Base-by-base conservation (phyloP, 2,329 filamentous ascomycete genomes). In the Aspergillus eucalypticola region DNA sequence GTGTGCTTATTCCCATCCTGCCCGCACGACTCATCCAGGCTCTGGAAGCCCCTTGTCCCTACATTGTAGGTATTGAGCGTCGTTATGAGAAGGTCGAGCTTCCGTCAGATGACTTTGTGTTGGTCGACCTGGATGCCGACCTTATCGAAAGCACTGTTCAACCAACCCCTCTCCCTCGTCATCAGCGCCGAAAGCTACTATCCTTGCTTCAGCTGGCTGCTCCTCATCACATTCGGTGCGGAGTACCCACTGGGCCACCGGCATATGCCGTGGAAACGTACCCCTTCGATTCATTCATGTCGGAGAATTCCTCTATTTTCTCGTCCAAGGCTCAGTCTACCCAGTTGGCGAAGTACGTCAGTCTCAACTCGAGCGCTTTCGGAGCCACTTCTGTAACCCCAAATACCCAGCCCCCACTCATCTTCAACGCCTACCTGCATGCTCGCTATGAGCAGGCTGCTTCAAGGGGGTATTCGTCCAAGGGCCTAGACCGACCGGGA, bases 61-160 rank as follows among this genome's bases (percentile, higher is more conserved):
- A 98, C 70, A 96, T 99, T 66, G 92, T 98, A 46, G 95, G 95
- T 52, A 91, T 99, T 60, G 95, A 99, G 78, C 86, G 93, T 66
- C 87, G 93, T 59, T 98, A 98, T 73, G 76, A 78, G 56, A 78
- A 78, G 59, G 70, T 78, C 27, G 77, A 79, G 57, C 84, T 98
- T 44, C 95, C 95, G 0, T 92, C 96, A 6, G 95, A 98, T 69
- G 95, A 98, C 72, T 98, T 94, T 74, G 93, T 98, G 17, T 82
- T 98, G 15, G 92, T 98, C 38, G 95, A 99, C 75, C 82, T 99
- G 54, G 95, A 99, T 75, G 88, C 90, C 73, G 91, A 99, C 75
- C 88, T 88, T 15, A 93, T 99, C 62, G 91, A 96, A 72, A 90
- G 92, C 52, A 95, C 92, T 1, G 82, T 86, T 5, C 85, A 88